phyloP scores from a whole-genome alignment of 2,329 filamentous ascomycete species.

The Ciborinia camelliae region DNA sequence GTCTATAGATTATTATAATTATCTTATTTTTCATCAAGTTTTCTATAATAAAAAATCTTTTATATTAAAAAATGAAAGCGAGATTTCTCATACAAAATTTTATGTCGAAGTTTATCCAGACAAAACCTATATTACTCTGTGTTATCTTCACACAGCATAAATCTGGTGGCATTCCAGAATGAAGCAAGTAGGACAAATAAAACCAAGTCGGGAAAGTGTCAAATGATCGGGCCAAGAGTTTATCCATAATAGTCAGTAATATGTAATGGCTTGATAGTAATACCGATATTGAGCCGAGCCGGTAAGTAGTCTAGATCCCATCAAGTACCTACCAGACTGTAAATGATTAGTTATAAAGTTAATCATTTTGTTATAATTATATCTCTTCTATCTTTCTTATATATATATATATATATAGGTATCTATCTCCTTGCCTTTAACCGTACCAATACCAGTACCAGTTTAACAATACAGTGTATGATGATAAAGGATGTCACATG shows the following conservation, averaged over 20 bases:
- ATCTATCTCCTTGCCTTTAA: neutral
- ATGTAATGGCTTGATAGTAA: too few relatives aligned
- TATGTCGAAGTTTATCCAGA: too few relatives aligned
- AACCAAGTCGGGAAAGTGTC: neutral
- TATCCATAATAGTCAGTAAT: too few relatives aligned
- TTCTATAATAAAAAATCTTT: too few relatives aligned
- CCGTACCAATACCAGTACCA: too few relatives aligned
- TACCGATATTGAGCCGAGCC: neutral
- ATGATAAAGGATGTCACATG: neutral
- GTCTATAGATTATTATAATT: too few relatives aligned
- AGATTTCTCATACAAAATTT: too few relatives aligned
- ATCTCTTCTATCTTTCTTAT: neutral
- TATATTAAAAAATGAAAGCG: too few relatives aligned
- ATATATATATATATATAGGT: too few relatives aligned
- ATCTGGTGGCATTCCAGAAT: conserved; percentile 4
- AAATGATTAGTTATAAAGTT: neutral
- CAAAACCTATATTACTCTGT: too few relatives aligned
- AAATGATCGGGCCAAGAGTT: conserved; percentile 8
- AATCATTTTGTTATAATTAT: neutral
- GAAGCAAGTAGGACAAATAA: neutral
- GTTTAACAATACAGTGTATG: neutral
- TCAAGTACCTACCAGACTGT: too few relatives aligned
- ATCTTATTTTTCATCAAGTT: too few relatives aligned
- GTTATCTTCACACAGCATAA: conserved; percentile 9
- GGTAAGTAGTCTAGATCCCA: neutral